Conservation (phyloP, 2,329 filamentous ascomycete species). For the Colletotrichum lindemuthianum region DNA sequence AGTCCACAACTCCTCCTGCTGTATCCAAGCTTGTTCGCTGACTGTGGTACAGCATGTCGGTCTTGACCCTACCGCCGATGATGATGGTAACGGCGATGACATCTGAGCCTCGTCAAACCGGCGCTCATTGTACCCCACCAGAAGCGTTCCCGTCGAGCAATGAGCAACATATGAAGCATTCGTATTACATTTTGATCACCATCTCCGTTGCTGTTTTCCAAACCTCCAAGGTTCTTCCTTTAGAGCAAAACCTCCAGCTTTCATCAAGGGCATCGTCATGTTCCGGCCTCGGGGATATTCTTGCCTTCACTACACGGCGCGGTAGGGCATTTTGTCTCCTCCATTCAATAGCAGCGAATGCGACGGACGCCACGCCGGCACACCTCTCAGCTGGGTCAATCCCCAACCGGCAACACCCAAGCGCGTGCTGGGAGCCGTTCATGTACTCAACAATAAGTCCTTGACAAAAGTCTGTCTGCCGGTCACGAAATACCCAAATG, state of each 20-base stretch:
- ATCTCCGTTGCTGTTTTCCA: conserved; percentile 1
- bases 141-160: not conserved
- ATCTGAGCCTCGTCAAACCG: too few species aligned
- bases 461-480: not conserved
- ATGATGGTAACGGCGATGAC: too few species aligned
- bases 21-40: too few species aligned
- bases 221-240: conserved; percentile 3
- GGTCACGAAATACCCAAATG: conserved; percentile 7
- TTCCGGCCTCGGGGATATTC: not conserved
- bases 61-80: too few species aligned
- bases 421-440: conserved; percentile 3
- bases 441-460: not conserved
- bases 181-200: not conserved
- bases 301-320: not conserved
- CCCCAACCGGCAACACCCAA: not conserved
- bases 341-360: not conserved
- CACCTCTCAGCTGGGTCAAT: not conserved
- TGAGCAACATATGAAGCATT: conserved; percentile 1
- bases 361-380: not conserved
- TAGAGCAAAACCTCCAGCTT: not conserved
- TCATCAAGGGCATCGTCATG: not conserved
- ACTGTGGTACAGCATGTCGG: too few species aligned
- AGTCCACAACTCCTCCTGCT: too few species aligned
- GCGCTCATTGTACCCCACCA: too few species aligned
- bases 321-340: not conserved